These are phyloP conservation scores for Psidium guajava DNA, from an alignment of 345 rosid species.

Conservation along the genomic window DNA sequence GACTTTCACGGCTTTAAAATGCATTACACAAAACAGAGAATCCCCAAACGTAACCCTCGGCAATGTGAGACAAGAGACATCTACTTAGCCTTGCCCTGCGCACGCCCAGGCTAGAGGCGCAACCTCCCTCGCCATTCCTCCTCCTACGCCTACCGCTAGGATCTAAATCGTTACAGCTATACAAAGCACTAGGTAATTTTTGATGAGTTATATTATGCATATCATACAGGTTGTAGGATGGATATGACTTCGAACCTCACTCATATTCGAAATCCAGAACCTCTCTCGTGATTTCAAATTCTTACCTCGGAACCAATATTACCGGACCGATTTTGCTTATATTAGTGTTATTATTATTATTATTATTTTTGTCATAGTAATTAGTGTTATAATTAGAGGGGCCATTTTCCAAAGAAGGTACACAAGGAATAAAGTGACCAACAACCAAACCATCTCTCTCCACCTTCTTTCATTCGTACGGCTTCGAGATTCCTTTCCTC, in stretches of 20 bases:
- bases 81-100: no score
- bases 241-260: fast-evolving
- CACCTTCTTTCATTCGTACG: background rate
- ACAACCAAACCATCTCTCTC: background rate
- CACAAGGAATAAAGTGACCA: background rate
- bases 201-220: fast-evolving
- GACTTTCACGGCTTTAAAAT: no score
- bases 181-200: fast-evolving
- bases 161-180: background rate
- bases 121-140: no score
- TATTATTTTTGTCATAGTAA: no score
- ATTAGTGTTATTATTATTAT: fast-evolving
- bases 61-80: no score
- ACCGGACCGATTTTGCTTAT: background rate
- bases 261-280: background rate
- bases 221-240: background rate
- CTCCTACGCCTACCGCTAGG: no score
- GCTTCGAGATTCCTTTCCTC: background rate
- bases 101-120: no score
- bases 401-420: background rate
- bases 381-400: no score
- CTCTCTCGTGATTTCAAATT: background rate
- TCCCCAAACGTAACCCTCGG: no score
- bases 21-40: no score
- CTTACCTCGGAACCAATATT: fast-evolving